Evolutionary conservation across 768 basidiomycete species (phyloP).

Genomic region (Russula sp.): DNA sequence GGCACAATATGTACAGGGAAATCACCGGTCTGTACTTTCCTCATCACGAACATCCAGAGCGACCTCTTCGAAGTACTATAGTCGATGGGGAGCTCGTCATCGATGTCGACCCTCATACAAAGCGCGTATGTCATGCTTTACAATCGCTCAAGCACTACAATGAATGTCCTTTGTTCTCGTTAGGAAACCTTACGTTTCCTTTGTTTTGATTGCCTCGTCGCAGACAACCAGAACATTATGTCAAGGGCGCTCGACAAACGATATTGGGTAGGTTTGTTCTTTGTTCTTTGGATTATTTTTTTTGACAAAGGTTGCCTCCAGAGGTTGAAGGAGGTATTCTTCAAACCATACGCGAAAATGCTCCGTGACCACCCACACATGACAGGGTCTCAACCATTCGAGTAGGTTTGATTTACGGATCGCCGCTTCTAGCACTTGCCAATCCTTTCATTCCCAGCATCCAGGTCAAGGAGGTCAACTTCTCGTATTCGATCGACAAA

Average conservation of each 20-base stretch:
- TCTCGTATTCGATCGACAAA: slow-evolving; percentile 82
- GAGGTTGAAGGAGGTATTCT: slow-evolving; percentile 79
- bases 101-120: slow-evolving; percentile 75
- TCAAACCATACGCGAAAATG: slow-evolving; percentile 71
- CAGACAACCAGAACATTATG: slow-evolving; percentile 86
- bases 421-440: not conserved
- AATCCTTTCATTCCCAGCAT: slow-evolving; percentile 45
- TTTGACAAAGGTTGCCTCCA: slow-evolving; percentile 29
- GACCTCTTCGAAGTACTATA: slow-evolving; percentile 70
- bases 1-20: slow-evolving; percentile 81
- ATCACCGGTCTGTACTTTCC: slow-evolving; percentile 82
- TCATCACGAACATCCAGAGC: slow-evolving; percentile 66
- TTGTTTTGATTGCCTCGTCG: slow-evolving; percentile 90
- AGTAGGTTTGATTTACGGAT: slow-evolving; percentile 46
- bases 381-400: slow-evolving; percentile 63
- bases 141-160: slow-evolving; percentile 6
- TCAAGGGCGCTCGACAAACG: slow-evolving; percentile 72
- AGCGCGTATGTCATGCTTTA: slow-evolving; percentile 43
- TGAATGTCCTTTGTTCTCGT: slow-evolving; percentile 2
- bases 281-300: not conserved
- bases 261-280: slow-evolving; percentile 64
- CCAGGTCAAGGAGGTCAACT: slow-evolving; percentile 78
- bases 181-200: slow-evolving; percentile 81
- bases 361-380: slow-evolving; percentile 64
- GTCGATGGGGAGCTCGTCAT: slow-evolving; percentile 93